These are phyloP conservation scores for Collybia nuda DNA, from an alignment of 768 basidiomycete species.

Conservation along the genomic window DNA sequence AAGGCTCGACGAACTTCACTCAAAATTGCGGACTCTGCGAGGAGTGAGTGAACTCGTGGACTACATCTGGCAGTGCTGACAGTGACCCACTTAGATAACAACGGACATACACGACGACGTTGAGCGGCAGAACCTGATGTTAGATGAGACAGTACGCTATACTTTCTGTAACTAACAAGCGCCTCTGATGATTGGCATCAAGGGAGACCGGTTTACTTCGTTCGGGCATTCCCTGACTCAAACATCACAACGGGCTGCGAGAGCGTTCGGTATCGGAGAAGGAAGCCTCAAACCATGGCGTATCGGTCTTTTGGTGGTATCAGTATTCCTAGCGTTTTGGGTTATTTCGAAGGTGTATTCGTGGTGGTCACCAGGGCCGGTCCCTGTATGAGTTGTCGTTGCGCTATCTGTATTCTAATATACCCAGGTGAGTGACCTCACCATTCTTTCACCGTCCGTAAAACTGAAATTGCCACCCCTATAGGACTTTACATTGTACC, in stretches of 20 bases:
- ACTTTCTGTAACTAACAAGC: not conserved
- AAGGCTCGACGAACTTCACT: constrained; percentile 78
- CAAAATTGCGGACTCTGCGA: constrained; percentile 78
- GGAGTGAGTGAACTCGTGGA: constrained; percentile 51
- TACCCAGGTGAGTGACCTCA: constrained; percentile 2
- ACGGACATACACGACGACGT: constrained; percentile 85
- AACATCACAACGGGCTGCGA: constrained; percentile 66
- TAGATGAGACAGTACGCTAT: constrained; percentile 70
- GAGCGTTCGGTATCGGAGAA: constrained; percentile 70
- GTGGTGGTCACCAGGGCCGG: constrained; percentile 38
- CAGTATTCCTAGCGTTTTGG: constrained; percentile 56
- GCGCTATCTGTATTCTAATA: not conserved
- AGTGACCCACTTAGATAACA: constrained; percentile 56
- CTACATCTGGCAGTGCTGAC: not conserved
- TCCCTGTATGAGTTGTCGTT: not conserved
- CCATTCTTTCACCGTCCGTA: not conserved
- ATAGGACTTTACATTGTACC: not conserved
- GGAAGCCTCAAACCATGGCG: constrained; percentile 70
- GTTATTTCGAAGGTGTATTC: constrained; percentile 47
- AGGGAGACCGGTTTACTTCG: constrained; percentile 68
- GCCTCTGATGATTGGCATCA: constrained; percentile 2
- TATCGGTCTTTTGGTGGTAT: constrained; percentile 61
- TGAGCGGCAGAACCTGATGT: constrained; percentile 75
- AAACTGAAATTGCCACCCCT: too few species aligned
- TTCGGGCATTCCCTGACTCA: constrained; percentile 64